Evolutionary conservation across 805 yeast genomes (phyloP).

Genomic region (Hermanozyma aechmeae): DNA sequence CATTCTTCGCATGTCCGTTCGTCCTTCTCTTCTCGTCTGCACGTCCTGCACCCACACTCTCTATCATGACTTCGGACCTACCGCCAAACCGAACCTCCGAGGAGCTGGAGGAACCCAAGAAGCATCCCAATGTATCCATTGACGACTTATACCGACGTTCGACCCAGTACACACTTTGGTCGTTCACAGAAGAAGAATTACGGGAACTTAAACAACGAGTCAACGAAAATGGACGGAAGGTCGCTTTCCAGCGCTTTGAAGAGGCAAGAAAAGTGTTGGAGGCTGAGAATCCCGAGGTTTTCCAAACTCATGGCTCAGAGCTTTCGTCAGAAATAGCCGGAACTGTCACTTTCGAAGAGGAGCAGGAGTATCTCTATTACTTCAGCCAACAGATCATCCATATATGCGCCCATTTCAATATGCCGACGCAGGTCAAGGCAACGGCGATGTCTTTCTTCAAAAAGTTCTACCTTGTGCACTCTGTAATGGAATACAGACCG

Average conservation of each 20-base stretch:
- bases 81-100: too few species aligned
- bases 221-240: slow-evolving; percentile 44
- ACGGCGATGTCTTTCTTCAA: slow-evolving; percentile 80
- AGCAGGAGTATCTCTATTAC: slow-evolving; percentile 53
- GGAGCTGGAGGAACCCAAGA: too few species aligned
- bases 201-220: slow-evolving; percentile 36
- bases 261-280: slow-evolving; percentile 10
- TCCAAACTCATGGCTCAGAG: slow-evolving; percentile 18
- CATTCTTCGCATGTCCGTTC: too few species aligned
- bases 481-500: slow-evolving; percentile 86
- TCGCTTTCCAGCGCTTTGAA: slow-evolving; percentile 24
- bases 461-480: slow-evolving; percentile 69
- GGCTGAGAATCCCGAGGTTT: slow-evolving; percentile 17
- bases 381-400: slow-evolving; percentile 66
- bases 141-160: slow-evolving; percentile 88
- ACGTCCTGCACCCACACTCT: too few species aligned
- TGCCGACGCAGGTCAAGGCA: slow-evolving; percentile 84
- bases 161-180: slow-evolving; percentile 80
- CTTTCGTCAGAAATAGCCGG: slow-evolving; percentile 25
- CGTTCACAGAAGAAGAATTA: slow-evolving; percentile 58
- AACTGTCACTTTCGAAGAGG: slow-evolving; percentile 60
- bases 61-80: too few species aligned
- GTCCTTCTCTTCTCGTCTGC: too few species aligned
- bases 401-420: slow-evolving; percentile 60
- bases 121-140: slow-evolving; percentile 51